These are phyloP conservation scores for Luffa aegyptiaca DNA, from an alignment of 306 rosid species.

Conservation along the genomic window DNA sequence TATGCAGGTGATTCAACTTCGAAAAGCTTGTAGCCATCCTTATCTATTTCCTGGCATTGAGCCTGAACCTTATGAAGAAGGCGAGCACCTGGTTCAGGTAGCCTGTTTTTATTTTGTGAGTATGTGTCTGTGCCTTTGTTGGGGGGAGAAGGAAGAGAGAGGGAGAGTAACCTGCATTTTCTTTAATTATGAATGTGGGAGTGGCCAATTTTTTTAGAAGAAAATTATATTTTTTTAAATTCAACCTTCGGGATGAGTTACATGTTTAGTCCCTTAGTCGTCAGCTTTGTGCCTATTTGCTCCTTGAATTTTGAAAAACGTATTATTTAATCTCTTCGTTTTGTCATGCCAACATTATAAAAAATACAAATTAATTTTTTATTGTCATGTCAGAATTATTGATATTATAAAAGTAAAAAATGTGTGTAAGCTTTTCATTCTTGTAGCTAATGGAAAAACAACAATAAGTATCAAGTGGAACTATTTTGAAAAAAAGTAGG, in stretches of 20 bases:
- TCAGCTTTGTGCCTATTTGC: not conserved
- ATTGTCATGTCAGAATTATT: not conserved
- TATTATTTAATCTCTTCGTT: not conserved
- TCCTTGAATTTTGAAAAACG: not conserved
- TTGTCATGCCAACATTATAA: not conserved
- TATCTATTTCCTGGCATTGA: constrained; percentile 93
- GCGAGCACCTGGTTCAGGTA: constrained; percentile 94
- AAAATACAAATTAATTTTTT: not conserved
- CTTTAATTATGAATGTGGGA: not conserved
- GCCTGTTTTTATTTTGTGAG: not conserved
- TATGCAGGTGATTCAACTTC: constrained; percentile 65
- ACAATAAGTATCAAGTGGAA: not conserved
- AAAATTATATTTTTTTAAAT: not conserved
- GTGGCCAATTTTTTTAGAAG: not conserved
- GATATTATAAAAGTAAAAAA: not conserved
- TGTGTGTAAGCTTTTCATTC: not conserved
- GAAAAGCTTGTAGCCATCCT: constrained; percentile 95
- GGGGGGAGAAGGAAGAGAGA: not conserved
- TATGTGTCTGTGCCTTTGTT: not conserved
- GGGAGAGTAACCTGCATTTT: not conserved
- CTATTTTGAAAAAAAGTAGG: not conserved
- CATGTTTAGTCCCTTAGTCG: not conserved
- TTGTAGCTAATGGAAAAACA: not conserved
- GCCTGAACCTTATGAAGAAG: constrained; percentile 97
- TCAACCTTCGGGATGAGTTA: not conserved